Evolutionary conservation across 306 rosid genomes (phyloP), one percentile per base, ranked within the genome.

Genomic region (Notholithocarpus densiflorus): DNA sequence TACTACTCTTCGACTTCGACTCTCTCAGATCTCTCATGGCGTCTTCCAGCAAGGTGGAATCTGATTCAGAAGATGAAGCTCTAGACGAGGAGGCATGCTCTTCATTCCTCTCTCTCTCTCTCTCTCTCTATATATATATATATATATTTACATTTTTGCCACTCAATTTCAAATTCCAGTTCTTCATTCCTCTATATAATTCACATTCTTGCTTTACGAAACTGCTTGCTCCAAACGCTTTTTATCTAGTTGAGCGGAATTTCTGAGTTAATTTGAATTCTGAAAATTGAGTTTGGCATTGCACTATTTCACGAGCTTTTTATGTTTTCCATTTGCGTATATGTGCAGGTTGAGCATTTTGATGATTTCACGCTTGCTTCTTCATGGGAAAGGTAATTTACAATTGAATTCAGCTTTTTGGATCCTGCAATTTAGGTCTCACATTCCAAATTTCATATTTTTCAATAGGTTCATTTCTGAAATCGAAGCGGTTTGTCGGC

Each of bases 351-450:
- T 79, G 98, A 95, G 85, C 97, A 95, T 85, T 95, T 95, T 56
- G 98, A 92, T 77, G 98, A 95, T 87, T 95, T 95, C 90, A 95
- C 98, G 54, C 87, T 95, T 40, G 98, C 98, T 29, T 91, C 98
- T 62, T 85, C 98, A 20, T 95, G 98, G 98, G 98, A 95, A 87
- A 90, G 96, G 98, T 95, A 80, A 31, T 53, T 71, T 27, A 61
- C 56, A 71, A 61, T 56, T 71, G 7, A 81, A 19, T 5, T 14
- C 73, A 9, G 64, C 55, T 21, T 80, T 40, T 48, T 48, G 15
- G 17, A 48, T 48, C 17, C 1, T 48, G 23, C 10, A 59, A 23
- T 59, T 23, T 1, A 52, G 37, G 20, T 55, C 18, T 82, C 2
- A 62, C 72, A 3, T 74, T 24, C n/a, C 2, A 15, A 29, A 69